phyloP scores from a whole-genome alignment of 192 early-diverging fungal species.

The Entomortierella chlamydospora region DNA sequence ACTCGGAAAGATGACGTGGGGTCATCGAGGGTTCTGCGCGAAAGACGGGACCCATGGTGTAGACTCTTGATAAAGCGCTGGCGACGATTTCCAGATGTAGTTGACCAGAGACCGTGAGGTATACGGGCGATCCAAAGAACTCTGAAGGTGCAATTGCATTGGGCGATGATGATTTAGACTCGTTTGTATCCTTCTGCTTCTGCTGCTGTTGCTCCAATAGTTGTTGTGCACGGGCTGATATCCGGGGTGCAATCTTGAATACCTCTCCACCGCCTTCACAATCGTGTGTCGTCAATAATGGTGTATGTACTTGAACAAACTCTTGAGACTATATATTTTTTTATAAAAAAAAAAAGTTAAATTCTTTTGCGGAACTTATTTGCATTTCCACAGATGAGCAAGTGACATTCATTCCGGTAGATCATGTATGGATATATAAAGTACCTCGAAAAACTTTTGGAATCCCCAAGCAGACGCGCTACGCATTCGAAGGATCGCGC shows the following conservation, averaged over 20 bases:
- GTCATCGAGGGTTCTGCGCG: conserved; percentile 86
- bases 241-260: conserved; percentile 67
- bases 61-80: conserved; percentile 78
- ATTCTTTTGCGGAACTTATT: neutral
- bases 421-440: too few relatives aligned
- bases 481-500: conserved; percentile 78
- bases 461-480: conserved; percentile 73
- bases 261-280: conserved; percentile 93
- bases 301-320: conserved; percentile 84
- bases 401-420: too few relatives aligned
- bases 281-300: conserved; percentile 85
- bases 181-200: too few relatives aligned
- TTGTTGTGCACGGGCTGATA: conserved; percentile 39
- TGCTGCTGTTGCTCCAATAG: conserved; percentile 1
- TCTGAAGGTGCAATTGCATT: conserved; percentile 54
- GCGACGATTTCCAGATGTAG: conserved; percentile 86
- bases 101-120: conserved; percentile 88
- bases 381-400: too few relatives aligned
- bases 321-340: conserved; percentile 66
- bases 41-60: conserved; percentile 85
- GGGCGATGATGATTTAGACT: too few relatives aligned
- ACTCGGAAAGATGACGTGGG: conserved; percentile 89
- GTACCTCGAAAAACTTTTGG: conserved; percentile 79
- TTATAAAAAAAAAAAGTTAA: conserved; percentile 11
- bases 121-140: conserved; percentile 82